Conservation (phyloP, 179 eudicot species). For the Heliamphora pulchella region DNA sequence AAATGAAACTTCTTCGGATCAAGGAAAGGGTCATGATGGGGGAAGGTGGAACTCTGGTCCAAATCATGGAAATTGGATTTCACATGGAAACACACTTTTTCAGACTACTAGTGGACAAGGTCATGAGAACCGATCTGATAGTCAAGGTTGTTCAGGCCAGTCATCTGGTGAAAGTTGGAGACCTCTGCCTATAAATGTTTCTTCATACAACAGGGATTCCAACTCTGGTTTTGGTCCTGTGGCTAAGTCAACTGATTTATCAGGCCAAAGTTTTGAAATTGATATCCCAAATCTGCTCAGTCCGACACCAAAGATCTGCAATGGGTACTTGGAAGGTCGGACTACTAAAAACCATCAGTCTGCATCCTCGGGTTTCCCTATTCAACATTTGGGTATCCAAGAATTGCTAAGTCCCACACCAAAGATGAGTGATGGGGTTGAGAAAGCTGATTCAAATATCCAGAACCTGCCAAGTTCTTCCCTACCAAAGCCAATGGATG, state of each 20-base stretch:
- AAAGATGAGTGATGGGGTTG: not conserved
- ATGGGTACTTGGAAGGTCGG: slow-evolving; percentile 20
- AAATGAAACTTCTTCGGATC: slow-evolving; percentile 14
- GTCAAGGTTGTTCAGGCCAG: slow-evolving; percentile 28
- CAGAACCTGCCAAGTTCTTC: slow-evolving; percentile 25
- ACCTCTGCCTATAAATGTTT: slow-evolving; percentile 29
- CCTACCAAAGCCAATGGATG: slow-evolving; percentile 16
- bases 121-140: slow-evolving; percentile 27
- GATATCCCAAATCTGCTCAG: slow-evolving; percentile 33
- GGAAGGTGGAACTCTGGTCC: slow-evolving; percentile 17
- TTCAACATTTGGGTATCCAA: slow-evolving; percentile 28
- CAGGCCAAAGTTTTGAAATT: slow-evolving; percentile 21
- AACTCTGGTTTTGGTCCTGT: slow-evolving; percentile 24
- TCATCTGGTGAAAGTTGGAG: slow-evolving; percentile 41
- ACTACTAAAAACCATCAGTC: slow-evolving; percentile 26
- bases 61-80: slow-evolving; percentile 18
- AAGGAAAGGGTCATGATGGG: slow-evolving; percentile 7
- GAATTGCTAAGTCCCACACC: slow-evolving; percentile 17
- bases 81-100: slow-evolving; percentile 12
- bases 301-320: slow-evolving; percentile 28
- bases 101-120: slow-evolving; percentile 24
- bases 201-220: slow-evolving; percentile 34
- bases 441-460: slow-evolving; percentile 8
- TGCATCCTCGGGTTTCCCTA: slow-evolving; percentile 22
- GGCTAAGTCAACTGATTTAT: slow-evolving; percentile 31